These are phyloP conservation scores for Nothophaeocryptopus gaeumannii DNA, from an alignment of 2,329 filamentous ascomycete species.

Conservation along the genomic window DNA sequence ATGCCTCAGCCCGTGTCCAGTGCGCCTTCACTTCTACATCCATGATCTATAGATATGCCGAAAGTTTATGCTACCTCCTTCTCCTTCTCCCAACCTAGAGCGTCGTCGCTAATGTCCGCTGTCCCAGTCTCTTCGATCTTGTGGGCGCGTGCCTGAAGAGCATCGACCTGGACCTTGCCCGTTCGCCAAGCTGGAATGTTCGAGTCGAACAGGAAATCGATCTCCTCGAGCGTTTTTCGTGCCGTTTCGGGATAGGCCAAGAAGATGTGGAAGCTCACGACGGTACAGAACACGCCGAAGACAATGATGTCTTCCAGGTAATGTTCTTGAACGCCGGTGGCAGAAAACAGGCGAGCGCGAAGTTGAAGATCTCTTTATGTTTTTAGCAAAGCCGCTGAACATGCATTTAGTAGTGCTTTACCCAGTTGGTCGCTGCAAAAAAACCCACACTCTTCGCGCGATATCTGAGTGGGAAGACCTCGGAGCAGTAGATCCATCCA, in stretches of 20 bases:
- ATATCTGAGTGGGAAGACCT: conserved; percentile 61
- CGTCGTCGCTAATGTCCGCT: no score
- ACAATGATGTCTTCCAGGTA: conserved; percentile 59
- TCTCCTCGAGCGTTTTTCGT: conserved; percentile 38
- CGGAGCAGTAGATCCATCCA: conserved; percentile 63
- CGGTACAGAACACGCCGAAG: conserved; percentile 65
- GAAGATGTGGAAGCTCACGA: conserved; percentile 50
- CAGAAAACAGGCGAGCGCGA: conserved; percentile 58
- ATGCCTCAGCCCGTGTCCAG: no score
- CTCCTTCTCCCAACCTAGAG: conserved; percentile 6
- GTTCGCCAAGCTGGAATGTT: conserved; percentile 31
- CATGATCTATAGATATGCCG: no score
- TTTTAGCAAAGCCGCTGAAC: neutral
- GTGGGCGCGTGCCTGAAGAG: conserved; percentile 11
- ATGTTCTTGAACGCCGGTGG: conserved; percentile 59
- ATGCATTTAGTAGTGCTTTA: conserved; percentile 22
- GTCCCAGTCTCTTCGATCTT: conserved; percentile 11
- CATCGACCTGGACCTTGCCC: conserved; percentile 21
- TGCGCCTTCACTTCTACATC: no score
- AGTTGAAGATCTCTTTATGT: conserved; percentile 13
- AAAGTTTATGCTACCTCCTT: conserved; percentile 5
- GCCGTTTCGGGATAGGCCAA: conserved; percentile 41
- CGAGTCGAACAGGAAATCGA: conserved; percentile 37
- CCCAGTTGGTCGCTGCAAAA: conserved; percentile 53
- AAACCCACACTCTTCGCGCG: conserved; percentile 59